Base-by-base conservation (phyloP, 768 basidiomycete species). In the Bullera alba region DNA sequence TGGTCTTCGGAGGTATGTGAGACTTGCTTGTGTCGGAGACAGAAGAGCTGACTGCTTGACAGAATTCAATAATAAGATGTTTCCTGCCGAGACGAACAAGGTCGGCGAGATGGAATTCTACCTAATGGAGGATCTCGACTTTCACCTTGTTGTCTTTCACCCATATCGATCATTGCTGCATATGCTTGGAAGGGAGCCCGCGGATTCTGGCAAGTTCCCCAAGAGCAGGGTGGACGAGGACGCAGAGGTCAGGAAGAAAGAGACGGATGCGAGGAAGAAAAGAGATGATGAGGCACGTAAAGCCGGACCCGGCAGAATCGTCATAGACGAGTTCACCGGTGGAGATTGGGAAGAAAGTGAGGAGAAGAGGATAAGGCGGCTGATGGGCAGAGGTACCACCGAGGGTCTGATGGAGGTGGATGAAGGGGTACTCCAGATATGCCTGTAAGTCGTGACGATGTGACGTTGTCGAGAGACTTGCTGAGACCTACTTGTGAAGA, bases 91-190 rank as follows among this genome's bases (percentile, higher is more conserved):
- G 67, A 86, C 92, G 62, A 80, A 85, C 10, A 91, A 89, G 65
- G 77, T 99, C 14, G 95, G 92, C 3, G 95, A 99, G 71, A 96
- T 96, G 92, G 93, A 97, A 69, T 97, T 97, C 75, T 97, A 93
- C 75, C 82, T 97, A 8, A 84, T 99, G 21, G 89, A 89, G 65
- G 92, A 99, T 68, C 80, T 97, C 23, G 91, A 95, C 70, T 96
- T 93, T 63, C 89, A 97, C 72, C 76, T 99, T 36, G 80, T 84
- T 48, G 80, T 96, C 6, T 96, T 90, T 70, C 95, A 96, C 70
- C 93, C 95, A 0, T 99, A 99, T 73, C 83, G 90, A 45, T 87
- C 89, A 0, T 79, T 97, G 21, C 75, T 86, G 35, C 77, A 85
- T 1, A 76, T 95, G 16, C 86, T 85, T 60, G 83, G 80, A 52